Evolutionary conservation across 1,139 yeast species (phyloP).

Genomic region (Kurtzmaniella natalensis): DNA sequence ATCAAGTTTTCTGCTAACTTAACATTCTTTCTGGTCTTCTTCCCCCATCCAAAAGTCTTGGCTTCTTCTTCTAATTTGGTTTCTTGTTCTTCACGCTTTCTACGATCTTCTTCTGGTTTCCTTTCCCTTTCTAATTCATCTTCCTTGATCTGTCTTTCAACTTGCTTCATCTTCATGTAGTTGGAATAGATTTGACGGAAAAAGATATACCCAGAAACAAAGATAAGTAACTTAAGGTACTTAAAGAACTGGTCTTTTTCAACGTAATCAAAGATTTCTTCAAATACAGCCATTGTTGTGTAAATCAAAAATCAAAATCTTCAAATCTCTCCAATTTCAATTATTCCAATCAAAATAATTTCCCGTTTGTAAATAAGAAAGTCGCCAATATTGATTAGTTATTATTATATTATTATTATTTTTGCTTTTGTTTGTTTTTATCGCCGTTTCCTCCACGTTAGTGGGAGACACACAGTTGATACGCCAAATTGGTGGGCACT

Average conservation of each 20-base stretch:
- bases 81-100: constrained; percentile 25
- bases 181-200: constrained; percentile 34
- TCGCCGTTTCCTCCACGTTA: too few species aligned
- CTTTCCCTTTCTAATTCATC: constrained; percentile 44
- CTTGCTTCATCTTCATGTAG: constrained; percentile 48
- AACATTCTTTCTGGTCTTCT: constrained; percentile 57
- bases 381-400: too few species aligned
- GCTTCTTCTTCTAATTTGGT: constrained; percentile 37
- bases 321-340: too few species aligned
- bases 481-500: too few species aligned
- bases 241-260: constrained; percentile 31
- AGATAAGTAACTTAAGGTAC: constrained; percentile 34
- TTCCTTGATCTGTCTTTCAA: constrained; percentile 44
- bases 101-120: constrained; percentile 28
- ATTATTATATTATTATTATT: too few species aligned
- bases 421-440: too few species aligned
- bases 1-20: constrained; percentile 51
- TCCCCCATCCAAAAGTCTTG: constrained; percentile 72
- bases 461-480: too few species aligned
- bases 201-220: constrained; percentile 34
- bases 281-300: constrained; percentile 19
- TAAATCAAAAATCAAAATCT: neutral
- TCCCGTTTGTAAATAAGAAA: too few species aligned
- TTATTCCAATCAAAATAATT: too few species aligned
- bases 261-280: constrained; percentile 32